Evolutionary conservation across 208 protist species (phyloP), one percentile per base, ranked within the genome.

Genomic region (Leishmania turanica): DNA sequence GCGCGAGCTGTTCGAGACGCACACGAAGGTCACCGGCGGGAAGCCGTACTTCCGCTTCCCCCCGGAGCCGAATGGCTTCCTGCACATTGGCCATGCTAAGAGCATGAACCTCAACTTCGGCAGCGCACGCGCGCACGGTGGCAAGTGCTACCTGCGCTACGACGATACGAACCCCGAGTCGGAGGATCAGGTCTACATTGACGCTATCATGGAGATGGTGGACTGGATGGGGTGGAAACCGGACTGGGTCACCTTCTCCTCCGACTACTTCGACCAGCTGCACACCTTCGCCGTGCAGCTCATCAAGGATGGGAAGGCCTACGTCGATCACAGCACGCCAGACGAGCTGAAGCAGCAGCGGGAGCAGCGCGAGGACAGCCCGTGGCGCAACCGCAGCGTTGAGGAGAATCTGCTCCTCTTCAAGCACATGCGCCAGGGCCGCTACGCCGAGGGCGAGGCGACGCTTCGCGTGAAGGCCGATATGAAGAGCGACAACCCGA

Each of bases 21-120:
- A 98, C 77, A 47, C 80, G 40, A 79, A 80, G 71, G 45, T 84
- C 27, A 98, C 95, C 1, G 87, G 83, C 34, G 93, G 93, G n/a
- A 88, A 81, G 54, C 92, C 89, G n/a, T 97, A 96, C 87, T 98
- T 98, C 84, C 93, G 98, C 68, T 99, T 99, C 81, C 98, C 98
- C 1, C 98, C 98, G 27, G 98, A 99, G 92, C 98, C 98, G 45
- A 99, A 99, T 78, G 99, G 99, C 47, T 99, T 99, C 83, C 90
- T 99, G 13, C 99, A 99, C 89, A 99, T 99, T 90, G 99, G 99
- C 34, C 99, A 99, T 85, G 99, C 99, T 15, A 99, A 99, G 92
- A 98, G 99, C 79, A 99, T 99, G 98, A 98, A 98, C 88, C 91
- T 99, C 19, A 99, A 99, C 93, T 99, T 99, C 88, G 94, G 97